Conservation (phyloP, 768 basidiomycete genomes). For the Suillus alpinus region DNA sequence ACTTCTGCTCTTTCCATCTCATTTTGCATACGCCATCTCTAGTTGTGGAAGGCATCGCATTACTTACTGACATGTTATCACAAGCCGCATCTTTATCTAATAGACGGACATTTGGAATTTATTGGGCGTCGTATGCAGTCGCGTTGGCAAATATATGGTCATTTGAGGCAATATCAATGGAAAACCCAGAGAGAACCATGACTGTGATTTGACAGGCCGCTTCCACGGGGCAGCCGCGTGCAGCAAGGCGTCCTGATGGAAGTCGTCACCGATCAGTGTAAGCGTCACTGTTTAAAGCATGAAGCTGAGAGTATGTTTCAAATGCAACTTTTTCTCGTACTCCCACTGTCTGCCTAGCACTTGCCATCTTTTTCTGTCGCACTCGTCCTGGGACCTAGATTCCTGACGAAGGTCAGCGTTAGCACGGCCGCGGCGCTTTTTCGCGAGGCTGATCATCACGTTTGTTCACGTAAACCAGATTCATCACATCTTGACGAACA, state of each 20-base stretch:
- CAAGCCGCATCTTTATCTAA: slow-evolving; percentile 31
- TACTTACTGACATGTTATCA: slow-evolving; percentile 19
- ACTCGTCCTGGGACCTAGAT: not conserved
- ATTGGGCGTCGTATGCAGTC: slow-evolving; percentile 13
- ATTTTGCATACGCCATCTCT: slow-evolving; percentile 12
- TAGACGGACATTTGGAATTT: slow-evolving; percentile 33
- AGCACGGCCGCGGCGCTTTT: not conserved
- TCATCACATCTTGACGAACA: slow-evolving; percentile 6
- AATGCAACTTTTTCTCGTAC: slow-evolving; percentile 1
- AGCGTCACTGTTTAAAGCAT: slow-evolving; percentile 7
- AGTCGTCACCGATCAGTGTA: slow-evolving; percentile 13
- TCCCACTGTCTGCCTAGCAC: not conserved
- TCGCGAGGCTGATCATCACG: slow-evolving; percentile 2
- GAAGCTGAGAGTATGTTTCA: slow-evolving; percentile 4
- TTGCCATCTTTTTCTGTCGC: not conserved
- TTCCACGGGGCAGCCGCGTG: slow-evolving; percentile 26
- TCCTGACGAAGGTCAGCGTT: not conserved
- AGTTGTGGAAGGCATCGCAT: slow-evolving; percentile 22
- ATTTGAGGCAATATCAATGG: slow-evolving; percentile 23
- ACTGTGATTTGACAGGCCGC: slow-evolving; percentile 9
- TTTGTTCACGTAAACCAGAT: slow-evolving; percentile 5
- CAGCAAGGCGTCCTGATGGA: slow-evolving; percentile 30
- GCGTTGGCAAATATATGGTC: slow-evolving; percentile 15
- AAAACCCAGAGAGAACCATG: slow-evolving; percentile 15
- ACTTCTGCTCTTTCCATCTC: slow-evolving; percentile 10